Conservation (phyloP, 495 filamentous ascomycete species). For the Podospora tetraspora region DNA sequence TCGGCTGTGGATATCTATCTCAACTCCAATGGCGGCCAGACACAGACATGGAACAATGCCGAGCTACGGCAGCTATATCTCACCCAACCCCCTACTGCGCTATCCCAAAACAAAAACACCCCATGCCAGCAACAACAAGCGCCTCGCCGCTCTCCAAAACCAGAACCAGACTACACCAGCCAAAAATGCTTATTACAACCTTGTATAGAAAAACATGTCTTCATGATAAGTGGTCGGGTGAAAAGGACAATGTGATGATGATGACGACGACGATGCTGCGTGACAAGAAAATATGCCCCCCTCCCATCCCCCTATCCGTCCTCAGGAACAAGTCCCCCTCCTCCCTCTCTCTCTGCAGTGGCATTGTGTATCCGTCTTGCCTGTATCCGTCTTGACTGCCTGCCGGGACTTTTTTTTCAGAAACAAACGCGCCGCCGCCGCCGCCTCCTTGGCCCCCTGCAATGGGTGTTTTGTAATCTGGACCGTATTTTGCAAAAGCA, state of each 20-base stretch:
- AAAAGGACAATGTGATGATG: not conserved
- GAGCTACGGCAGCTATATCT: too few relatives aligned
- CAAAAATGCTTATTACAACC: slow-evolving; percentile 11
- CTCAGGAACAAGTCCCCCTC: too few relatives aligned
- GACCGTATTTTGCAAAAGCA: not conserved
- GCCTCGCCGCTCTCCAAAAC: not conserved
- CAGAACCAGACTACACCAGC: slow-evolving; percentile 1
- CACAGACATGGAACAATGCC: not conserved
- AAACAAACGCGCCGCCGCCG: not conserved
- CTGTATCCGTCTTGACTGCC: too few relatives aligned
- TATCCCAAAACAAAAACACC: not conserved
- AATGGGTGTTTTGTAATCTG: too few relatives aligned
- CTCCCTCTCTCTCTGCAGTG: not conserved
- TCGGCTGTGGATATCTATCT: not conserved
- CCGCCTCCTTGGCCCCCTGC: not conserved
- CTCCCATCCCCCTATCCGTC: not conserved
- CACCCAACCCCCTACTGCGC: not conserved
- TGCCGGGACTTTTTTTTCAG: too few relatives aligned
- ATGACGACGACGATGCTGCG: not conserved
- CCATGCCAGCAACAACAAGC: not conserved
- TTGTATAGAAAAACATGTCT: not conserved
- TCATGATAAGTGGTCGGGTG: not conserved
- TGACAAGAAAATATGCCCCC: not conserved
- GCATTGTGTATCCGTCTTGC: too few relatives aligned
- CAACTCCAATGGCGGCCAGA: not conserved